Percentiles rank a stretch among this genome's conserved stretches.
These are phyloP conservation scores for Exsudoporus frostii DNA, from an alignment of 768 basidiomycete genomes.

Conservation along the genomic window DNA sequence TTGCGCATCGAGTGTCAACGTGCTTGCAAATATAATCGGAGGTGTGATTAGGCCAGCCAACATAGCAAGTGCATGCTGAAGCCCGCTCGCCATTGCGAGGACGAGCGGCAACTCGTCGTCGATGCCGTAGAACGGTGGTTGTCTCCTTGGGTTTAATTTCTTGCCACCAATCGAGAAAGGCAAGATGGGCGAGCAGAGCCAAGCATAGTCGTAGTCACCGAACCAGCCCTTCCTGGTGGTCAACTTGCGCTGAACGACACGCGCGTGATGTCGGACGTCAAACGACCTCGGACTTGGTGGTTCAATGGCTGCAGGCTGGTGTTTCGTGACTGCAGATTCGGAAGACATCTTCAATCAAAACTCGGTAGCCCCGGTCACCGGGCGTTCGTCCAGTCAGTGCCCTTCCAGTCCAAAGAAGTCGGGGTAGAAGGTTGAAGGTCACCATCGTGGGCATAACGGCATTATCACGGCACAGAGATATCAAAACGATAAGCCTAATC, in stretches of 20 bases:
- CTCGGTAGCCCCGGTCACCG: too few species aligned
- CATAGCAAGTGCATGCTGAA: conserved; percentile 80
- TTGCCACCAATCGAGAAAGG: conserved; percentile 48
- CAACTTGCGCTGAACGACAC: conserved; percentile 32
- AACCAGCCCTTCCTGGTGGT: conserved; percentile 68
- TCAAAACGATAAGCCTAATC: not conserved
- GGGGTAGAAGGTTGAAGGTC: not conserved
- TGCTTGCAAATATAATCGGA: conserved; percentile 73
- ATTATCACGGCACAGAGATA: not conserved
- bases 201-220: conserved; percentile 79
- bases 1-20: conserved; percentile 53
- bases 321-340: conserved; percentile 7
- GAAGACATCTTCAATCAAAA: conserved; percentile 14
- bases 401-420: not conserved
- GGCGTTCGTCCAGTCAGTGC: not conserved
- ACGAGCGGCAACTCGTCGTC: conserved; percentile 69
- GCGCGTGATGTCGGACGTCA: conserved; percentile 5
- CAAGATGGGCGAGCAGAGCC: conserved; percentile 66
- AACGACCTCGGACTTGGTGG: conserved; percentile 8
- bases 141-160: conserved; percentile 24
- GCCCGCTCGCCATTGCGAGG: conserved; percentile 68
- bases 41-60: conserved; percentile 80
- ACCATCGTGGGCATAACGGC: not conserved
- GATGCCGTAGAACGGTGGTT: conserved; percentile 74
- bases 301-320: conserved; percentile 16